A percentile compares a stretch with the other conserved stretches of the same genome.
phyloP scores from a whole-genome alignment of 441 rosid species.

The Eruca vesicaria region DNA sequence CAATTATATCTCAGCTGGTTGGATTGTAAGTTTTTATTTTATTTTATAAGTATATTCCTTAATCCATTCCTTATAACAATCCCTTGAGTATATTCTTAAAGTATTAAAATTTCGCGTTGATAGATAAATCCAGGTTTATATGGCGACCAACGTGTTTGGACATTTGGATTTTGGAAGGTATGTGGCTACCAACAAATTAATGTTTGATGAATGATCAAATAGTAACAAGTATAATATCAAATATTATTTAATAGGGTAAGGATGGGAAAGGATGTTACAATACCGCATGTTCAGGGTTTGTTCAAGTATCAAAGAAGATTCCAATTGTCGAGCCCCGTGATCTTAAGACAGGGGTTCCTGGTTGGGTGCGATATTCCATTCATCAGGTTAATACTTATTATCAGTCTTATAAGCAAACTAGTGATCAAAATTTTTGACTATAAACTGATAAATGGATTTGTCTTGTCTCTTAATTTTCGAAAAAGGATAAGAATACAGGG shows the following conservation, averaged over 20 bases:
- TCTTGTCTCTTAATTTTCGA: not conserved
- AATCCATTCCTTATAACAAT: not conserved
- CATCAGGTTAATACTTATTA: not conserved
- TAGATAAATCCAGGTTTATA: not conserved
- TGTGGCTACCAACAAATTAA: not conserved
- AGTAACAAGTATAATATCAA: not conserved
- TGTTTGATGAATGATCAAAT: not conserved
- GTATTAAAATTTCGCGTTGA: not conserved
- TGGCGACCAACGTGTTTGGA: not conserved
- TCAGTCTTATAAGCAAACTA: not conserved
- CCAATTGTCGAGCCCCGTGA: not conserved
- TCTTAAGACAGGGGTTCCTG: not conserved
- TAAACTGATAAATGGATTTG: not conserved
- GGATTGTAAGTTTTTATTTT: constrained; percentile 7
- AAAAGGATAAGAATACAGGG: not conserved
- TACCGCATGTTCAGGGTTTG: constrained; percentile 2
- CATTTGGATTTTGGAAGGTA: constrained; percentile 19
- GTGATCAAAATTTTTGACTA: not conserved
- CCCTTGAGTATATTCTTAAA: not conserved
- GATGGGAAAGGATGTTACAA: constrained; percentile 5
- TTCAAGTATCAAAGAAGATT: not conserved
- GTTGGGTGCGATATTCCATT: not conserved
- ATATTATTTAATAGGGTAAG: not conserved
- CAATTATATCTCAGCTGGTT: not conserved
- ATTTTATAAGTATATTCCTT: not conserved